These are phyloP conservation scores for Aureobasidium sp. DNA, from an alignment of 2,329 filamentous ascomycete species.

Conservation along the genomic window DNA sequence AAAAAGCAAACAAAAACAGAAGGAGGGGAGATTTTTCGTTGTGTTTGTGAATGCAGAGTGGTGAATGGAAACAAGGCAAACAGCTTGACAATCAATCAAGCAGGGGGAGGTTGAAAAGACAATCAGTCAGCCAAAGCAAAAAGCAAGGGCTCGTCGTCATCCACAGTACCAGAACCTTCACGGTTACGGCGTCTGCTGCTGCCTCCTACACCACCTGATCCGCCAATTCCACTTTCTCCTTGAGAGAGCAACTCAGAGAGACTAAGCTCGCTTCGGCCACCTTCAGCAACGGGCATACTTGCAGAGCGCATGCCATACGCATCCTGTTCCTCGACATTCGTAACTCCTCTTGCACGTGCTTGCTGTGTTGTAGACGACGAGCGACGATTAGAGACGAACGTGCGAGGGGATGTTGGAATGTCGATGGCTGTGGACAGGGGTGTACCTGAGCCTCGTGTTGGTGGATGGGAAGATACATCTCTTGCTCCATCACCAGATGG, in stretches of 20 bases:
- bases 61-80: neutral
- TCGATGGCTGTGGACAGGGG: conserved; percentile 54
- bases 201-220: neutral
- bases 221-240: neutral
- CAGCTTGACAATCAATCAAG: neutral
- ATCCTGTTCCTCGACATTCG: conserved; percentile 48
- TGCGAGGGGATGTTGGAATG: conserved; percentile 61
- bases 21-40: neutral
- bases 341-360: conserved; percentile 42
- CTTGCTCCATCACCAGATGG: conserved; percentile 12
- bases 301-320: conserved; percentile 56
- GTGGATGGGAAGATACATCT: neutral
- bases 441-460: conserved; percentile 17
- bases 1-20: neutral
- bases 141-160: conserved; percentile 60
- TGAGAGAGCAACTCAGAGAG: conserved; percentile 46
- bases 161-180: conserved; percentile 26
- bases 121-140: conserved; percentile 59
- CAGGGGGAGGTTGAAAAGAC: neutral
- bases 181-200: neutral
- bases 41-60: neutral
- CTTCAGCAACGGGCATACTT: conserved; percentile 57
- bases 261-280: conserved; percentile 47
- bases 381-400: conserved; percentile 42
- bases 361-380: conserved; percentile 60